These are phyloP conservation scores for Trichaptum fuscoviolaceum DNA, from an alignment of 768 basidiomycete genomes.

Conservation along the genomic window DNA sequence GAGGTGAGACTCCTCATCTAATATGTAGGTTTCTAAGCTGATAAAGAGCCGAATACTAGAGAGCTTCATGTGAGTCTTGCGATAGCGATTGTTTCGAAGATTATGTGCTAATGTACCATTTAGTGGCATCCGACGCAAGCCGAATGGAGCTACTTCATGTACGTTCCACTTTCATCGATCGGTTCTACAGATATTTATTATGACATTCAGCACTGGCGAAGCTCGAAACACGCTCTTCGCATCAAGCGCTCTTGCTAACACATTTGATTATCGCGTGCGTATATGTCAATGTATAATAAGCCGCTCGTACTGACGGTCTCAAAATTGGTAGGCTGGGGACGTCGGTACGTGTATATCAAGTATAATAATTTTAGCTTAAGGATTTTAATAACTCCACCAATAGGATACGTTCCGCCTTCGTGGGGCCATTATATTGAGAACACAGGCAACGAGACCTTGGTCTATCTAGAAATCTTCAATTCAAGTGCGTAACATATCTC, in stretches of 20 bases:
- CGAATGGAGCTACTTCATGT: constrained; percentile 62
- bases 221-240: constrained; percentile 56
- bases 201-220: constrained; percentile 37
- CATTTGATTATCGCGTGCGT: constrained; percentile 51
- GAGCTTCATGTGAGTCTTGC: constrained; percentile 47
- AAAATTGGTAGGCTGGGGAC: constrained; percentile 46
- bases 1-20: constrained; percentile 26
- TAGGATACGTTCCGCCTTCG: constrained; percentile 54
- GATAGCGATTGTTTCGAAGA: neutral
- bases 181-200: constrained; percentile 1
- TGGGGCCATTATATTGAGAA: constrained; percentile 55
- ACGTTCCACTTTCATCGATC: constrained; percentile 16
- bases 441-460: constrained; percentile 43
- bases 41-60: constrained; percentile 21
- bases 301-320: neutral
- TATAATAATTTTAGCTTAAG: neutral
- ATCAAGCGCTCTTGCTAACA: constrained; percentile 44
- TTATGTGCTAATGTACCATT: neutral
- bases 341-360: constrained; percentile 33
- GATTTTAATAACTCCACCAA: constrained; percentile 9
- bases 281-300: neutral
- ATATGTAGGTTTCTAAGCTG: neutral
- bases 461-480: constrained; percentile 45
- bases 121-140: constrained; percentile 70
- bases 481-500: constrained; percentile 26